Evolutionary conservation across 345 rosid genomes (phyloP).

Genomic region (Bruguiera sexangula): DNA sequence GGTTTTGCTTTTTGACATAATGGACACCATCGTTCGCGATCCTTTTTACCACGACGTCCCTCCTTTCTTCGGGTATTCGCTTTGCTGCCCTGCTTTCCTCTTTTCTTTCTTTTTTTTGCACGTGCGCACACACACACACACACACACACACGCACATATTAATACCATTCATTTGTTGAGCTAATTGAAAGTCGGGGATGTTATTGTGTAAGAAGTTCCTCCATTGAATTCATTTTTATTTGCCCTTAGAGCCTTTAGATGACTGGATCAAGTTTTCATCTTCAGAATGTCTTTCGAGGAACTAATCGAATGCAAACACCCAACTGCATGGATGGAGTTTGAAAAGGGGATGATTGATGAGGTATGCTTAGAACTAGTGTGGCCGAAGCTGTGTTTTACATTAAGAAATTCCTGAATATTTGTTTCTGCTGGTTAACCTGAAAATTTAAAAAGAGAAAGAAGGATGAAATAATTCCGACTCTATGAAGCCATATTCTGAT

Average conservation of each 20-base stretch:
- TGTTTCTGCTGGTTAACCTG: too few relatives aligned
- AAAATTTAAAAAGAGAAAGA: too few relatives aligned
- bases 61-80: constrained; percentile 62
- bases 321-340: constrained; percentile 83
- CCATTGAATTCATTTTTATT: neutral
- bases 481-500: neutral
- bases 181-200: neutral
- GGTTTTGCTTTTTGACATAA: constrained; percentile 81
- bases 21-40: constrained; percentile 97
- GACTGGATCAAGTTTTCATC: constrained; percentile 23
- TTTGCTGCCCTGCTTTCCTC: neutral
- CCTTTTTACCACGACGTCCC: constrained; percentile 88
- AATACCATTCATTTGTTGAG: neutral
- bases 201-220: neutral
- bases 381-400: too few relatives aligned
- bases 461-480: too few relatives aligned
- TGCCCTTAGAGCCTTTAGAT: constrained; percentile 6
- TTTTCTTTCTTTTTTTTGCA: neutral
- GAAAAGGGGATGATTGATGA: constrained; percentile 81
- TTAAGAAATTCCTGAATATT: too few relatives aligned
- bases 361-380: constrained; percentile 35
- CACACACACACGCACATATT: too few relatives aligned
- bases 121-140: too few relatives aligned
- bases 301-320: constrained; percentile 74
- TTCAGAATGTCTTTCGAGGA: constrained; percentile 78